A percentile compares a stretch with the other conserved stretches of the same genome.
Evolutionary conservation across 2,329 filamentous ascomycete species (phyloP).

Genomic region (Cordyceps militaris): DNA sequence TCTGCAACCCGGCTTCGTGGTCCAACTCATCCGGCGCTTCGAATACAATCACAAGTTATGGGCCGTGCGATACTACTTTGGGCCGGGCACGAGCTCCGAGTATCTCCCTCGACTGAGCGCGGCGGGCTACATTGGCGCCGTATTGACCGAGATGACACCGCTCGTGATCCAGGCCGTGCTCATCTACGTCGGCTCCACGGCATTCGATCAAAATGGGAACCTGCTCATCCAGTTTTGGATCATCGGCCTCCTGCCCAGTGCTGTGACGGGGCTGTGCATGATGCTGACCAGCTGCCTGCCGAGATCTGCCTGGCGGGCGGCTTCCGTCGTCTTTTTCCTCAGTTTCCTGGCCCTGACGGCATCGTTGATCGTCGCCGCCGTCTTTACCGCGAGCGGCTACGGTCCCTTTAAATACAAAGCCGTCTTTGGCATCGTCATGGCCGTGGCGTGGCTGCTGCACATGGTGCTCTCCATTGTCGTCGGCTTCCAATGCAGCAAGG

Average conservation of each 20-base stretch:
- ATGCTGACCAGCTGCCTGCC: background rate
- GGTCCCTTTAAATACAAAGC: background rate
- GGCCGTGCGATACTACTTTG: conserved; percentile 7
- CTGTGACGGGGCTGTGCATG: conserved; percentile 3
- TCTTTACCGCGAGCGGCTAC: background rate
- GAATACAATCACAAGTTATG: background rate
- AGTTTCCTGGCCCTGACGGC: background rate
- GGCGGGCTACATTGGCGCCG: background rate
- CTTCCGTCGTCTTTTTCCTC: background rate
- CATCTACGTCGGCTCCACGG: conserved; percentile 5
- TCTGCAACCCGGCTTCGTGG: conserved; percentile 6
- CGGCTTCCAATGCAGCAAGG: conserved; percentile 3
- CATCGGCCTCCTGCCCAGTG: background rate
- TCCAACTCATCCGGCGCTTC: background rate
- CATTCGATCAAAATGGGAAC: background rate
- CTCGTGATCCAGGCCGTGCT: conserved; percentile 3
- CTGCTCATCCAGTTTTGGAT: conserved; percentile 6
- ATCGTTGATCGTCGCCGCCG: background rate
- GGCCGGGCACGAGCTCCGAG: conserved; percentile 2
- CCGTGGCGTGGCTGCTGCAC: conserved; percentile 1
- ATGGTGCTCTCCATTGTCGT: background rate
- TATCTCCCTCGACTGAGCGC: background rate
- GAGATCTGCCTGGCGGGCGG: background rate
- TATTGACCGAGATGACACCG: background rate
- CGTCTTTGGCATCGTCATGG: conserved; percentile 7